Conservation (phyloP, 2,329 filamentous ascomycete genomes). For the Colletotrichum gloeosporioides region DNA sequence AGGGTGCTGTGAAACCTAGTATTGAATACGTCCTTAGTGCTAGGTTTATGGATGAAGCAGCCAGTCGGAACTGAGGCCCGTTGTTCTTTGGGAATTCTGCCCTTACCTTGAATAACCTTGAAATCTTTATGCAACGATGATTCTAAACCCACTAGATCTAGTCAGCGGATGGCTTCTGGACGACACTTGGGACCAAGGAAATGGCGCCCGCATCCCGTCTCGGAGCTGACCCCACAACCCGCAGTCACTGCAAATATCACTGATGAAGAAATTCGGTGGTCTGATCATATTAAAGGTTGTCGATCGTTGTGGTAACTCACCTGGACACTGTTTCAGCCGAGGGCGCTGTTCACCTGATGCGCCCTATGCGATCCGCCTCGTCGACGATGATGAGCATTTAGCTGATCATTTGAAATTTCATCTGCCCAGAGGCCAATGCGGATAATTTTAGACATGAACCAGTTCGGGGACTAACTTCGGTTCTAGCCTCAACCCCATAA, state of each 20-base stretch:
- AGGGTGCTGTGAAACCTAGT: background rate
- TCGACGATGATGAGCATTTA: background rate
- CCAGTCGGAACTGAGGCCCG: background rate
- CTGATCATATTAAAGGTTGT: background rate
- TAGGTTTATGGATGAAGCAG: background rate
- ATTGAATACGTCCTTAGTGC: background rate
- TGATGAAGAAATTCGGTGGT: background rate
- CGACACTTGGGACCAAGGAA: background rate
- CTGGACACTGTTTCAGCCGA: background rate
- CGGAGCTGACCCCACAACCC: background rate
- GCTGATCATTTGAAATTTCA: background rate
- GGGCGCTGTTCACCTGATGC: background rate
- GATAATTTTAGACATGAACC: background rate
- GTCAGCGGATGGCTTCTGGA: background rate
- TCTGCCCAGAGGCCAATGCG: background rate
- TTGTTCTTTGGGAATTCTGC: background rate
- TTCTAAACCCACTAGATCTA: background rate
- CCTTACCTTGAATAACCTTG: background rate
- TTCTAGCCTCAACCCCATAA: background rate
- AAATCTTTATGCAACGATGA: background rate
- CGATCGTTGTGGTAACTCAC: background rate
- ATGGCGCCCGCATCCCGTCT: background rate
- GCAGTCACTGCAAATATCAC: background rate
- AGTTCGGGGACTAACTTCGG: background rate
- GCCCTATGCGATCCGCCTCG: background rate